These are phyloP conservation scores for Tilletia indica DNA, from an alignment of 1,284 basidiomycete species.

Conservation along the genomic window DNA sequence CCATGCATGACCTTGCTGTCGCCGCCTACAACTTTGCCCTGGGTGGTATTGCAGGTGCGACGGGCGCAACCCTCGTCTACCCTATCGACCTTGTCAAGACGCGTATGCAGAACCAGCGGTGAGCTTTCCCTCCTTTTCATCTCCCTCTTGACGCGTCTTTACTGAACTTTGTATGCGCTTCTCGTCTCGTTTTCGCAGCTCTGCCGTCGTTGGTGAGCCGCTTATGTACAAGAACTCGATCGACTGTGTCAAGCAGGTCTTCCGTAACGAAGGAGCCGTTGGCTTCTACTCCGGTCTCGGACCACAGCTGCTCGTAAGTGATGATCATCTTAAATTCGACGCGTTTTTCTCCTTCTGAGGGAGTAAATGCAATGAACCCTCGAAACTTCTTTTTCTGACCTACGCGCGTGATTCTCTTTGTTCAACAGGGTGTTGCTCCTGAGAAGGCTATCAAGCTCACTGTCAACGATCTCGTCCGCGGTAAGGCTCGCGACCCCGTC, in stretches of 20 bases:
- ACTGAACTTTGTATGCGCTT: no score
- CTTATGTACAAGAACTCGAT: slow-evolving; percentile 55
- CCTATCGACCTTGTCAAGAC: slow-evolving; percentile 87
- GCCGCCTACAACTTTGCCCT: slow-evolving; percentile 79
- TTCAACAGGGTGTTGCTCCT: slow-evolving; percentile 75
- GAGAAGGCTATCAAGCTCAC: slow-evolving; percentile 95
- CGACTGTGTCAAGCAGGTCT: slow-evolving; percentile 91
- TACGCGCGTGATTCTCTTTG: background rate
- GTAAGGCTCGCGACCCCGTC: slow-evolving; percentile 82
- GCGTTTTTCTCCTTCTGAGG: background rate
- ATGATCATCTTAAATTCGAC: background rate
- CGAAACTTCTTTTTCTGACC: background rate
- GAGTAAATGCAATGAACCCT: no score
- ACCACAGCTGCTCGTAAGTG: slow-evolving; percentile 73
- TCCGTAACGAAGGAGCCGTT: slow-evolving; percentile 83
- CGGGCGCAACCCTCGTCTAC: slow-evolving; percentile 88
- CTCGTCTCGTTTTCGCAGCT: slow-evolving; percentile 15
- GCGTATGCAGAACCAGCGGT: slow-evolving; percentile 86
- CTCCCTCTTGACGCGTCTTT: background rate
- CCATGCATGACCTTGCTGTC: slow-evolving; percentile 42
- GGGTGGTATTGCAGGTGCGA: slow-evolving; percentile 84
- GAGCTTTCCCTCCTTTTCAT: background rate
- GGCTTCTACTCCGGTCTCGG: slow-evolving; percentile 96
- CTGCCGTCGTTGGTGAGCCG: slow-evolving; percentile 51
- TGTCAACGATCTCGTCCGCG: slow-evolving; percentile 87